Evolutionary conservation across 306 rosid genomes (phyloP).

Genomic region (Cucumis hystrix): DNA sequence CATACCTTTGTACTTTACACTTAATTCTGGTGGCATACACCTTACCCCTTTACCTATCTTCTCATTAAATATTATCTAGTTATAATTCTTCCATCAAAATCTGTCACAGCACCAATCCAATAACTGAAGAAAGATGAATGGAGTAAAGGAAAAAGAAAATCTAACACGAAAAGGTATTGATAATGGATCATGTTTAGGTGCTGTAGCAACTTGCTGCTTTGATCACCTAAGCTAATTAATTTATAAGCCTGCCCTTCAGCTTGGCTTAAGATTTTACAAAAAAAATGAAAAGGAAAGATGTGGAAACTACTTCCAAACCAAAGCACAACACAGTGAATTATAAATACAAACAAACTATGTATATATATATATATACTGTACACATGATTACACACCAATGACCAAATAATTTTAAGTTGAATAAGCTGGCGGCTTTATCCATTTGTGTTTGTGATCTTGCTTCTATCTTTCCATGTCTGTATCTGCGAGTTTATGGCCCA

Average conservation of each 20-base stretch:
- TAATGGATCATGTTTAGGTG: not conserved
- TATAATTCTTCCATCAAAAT: no score
- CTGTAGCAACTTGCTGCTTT: not conserved
- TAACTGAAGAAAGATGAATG: no score
- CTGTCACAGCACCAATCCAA: no score
- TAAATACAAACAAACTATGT: not conserved
- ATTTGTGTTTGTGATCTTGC: no score
- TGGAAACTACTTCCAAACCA: not conserved
- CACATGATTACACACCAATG: not conserved
- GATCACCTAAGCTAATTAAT: no score
- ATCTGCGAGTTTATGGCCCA: constrained; percentile 21
- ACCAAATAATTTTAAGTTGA: no score
- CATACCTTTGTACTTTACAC: not conserved
- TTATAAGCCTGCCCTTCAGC: not conserved
- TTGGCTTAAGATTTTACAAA: not conserved
- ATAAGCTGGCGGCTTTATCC: no score
- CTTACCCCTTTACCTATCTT: not conserved
- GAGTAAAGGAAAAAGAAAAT: no score
- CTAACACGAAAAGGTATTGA: no score
- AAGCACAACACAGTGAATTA: not conserved
- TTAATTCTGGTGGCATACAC: no score
- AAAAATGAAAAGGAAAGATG: not conserved
- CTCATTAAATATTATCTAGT: not conserved
- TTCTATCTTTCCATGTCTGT: constrained; percentile 45
- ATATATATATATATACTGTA: no score